Conservation (phyloP, 1,139 yeast species). For the Magnusiomyces tetraspermus region DNA sequence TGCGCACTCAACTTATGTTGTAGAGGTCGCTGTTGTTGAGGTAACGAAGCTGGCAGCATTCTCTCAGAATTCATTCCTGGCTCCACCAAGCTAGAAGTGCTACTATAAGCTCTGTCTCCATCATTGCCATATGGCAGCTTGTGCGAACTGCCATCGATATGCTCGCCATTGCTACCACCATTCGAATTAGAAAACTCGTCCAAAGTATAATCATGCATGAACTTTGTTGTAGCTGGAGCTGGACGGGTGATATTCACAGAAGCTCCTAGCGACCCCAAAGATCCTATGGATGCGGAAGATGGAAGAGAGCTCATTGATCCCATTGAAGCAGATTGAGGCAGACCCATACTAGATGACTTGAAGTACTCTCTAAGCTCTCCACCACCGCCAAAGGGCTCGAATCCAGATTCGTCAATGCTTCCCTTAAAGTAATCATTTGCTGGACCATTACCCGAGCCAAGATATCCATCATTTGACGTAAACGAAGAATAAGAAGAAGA, state of each 20-base stretch:
- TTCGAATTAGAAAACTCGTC: not conserved
- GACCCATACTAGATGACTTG: not conserved
- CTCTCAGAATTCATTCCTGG: not conserved
- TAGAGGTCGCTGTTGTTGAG: not conserved
- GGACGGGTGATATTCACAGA: not conserved
- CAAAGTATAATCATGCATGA: slow-evolving; percentile 1
- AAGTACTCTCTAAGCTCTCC: not conserved
- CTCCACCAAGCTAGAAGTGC: not conserved
- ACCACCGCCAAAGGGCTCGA: not conserved
- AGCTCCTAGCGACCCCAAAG: not conserved
- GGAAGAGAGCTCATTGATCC: not conserved
- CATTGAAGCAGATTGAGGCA: not conserved
- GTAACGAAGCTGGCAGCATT: not conserved
- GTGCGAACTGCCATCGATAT: not conserved
- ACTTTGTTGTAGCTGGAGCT: slow-evolving; percentile 1
- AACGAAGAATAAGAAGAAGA: too few relatives aligned
- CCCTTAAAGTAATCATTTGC: too few relatives aligned
- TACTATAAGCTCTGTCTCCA: not conserved
- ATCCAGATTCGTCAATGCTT: too few relatives aligned
- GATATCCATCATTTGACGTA: too few relatives aligned
- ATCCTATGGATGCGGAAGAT: not conserved
- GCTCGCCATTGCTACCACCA: not conserved
- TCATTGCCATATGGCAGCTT: not conserved
- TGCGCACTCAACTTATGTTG: not conserved
- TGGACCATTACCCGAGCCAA: too few relatives aligned